Evolutionary conservation across 2,329 filamentous ascomycete genomes (phyloP), one percentile per base, ranked within the genome.

Genomic region (Clarireedia hainanense): DNA sequence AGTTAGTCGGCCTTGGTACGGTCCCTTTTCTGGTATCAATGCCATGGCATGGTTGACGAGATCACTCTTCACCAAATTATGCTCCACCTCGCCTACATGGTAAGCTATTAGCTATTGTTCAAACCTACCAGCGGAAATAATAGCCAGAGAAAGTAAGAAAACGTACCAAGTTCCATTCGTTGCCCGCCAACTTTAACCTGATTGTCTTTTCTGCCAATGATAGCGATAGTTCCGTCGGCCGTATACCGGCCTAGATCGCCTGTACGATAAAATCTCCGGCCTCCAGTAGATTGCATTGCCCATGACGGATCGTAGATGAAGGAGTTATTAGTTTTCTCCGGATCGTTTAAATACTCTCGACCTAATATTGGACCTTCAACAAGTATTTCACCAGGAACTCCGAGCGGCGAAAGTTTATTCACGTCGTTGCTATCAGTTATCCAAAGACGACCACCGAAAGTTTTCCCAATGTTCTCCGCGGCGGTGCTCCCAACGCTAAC

Each of bases 101-200:
- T 20, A 20, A 20, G 20, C 20, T 2, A 20, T 20, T 20, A 20
- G 20, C 20, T 20, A 20, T 2, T 20, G 20, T 20, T 20, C 20
- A 20, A 20, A 20, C 2, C 2, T 2, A 20, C 20, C 20, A 20
- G 20, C 20, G 20, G 20, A 20, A 20, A 20, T 20, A 20, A 20
- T 20, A 20, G 20, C 20, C 20, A 20, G 20, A 20, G 20, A 20
- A 20, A 20, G 2, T 20, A 20, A 20, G 20, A 20, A 20, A 20
- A 20, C 20, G 20, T 20, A 20, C 20, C 20, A 20, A 85, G 79
- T 61, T 86, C 83, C 4, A 86, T 73, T 46, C 83, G 72, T 63
- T 86, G 83, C 0, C 83, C 83, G 37, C 82, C 76, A 26, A 86
- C 70, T 64, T 86, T 86, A 54, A 85, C 76, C 67, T 86, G 83